A percentile compares a stretch with the other conserved stretches of the same genome.
Evolutionary conservation across 2,329 filamentous ascomycete species (phyloP).

Genomic region (Fusarium torreyae): DNA sequence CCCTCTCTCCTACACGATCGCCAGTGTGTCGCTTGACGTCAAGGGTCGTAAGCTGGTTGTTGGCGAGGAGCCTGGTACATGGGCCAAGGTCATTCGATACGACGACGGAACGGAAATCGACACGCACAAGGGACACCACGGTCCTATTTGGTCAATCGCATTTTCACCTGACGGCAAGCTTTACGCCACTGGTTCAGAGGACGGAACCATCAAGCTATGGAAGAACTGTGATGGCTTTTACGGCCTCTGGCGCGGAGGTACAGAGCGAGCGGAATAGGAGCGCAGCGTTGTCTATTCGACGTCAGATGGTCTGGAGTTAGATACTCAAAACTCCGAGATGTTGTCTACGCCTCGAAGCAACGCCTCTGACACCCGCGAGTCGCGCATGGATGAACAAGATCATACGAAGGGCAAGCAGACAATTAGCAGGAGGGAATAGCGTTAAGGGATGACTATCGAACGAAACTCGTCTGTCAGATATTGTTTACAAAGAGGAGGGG

Average conservation of each 20-base stretch:
- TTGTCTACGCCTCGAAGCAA: conserved; percentile 27
- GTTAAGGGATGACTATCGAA: not conserved
- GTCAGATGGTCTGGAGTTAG: conserved; percentile 32
- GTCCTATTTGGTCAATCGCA: conserved; percentile 94
- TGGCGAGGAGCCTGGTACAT: conserved; percentile 92
- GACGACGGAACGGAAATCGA: conserved; percentile 88
- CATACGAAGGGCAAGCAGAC: not conserved
- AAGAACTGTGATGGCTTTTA: conserved; percentile 78
- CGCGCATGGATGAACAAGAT: not conserved
- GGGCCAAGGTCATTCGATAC: conserved; percentile 95
- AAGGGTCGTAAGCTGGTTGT: conserved; percentile 88
- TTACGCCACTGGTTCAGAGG: conserved; percentile 96
- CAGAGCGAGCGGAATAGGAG: conserved; percentile 57
- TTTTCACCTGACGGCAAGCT: conserved; percentile 97
- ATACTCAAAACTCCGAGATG: conserved; percentile 6
- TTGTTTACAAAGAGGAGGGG: not conserved
- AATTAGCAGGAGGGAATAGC: not conserved
- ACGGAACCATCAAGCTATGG: conserved; percentile 96
- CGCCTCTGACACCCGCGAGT: conserved; percentile 24
- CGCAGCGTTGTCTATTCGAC: conserved; percentile 42
- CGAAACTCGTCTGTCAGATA: not conserved
- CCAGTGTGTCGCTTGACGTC: conserved; percentile 89
- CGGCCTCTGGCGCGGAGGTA: conserved; percentile 73
- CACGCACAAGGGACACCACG: conserved; percentile 96
- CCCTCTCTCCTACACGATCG: conserved; percentile 86